Evolutionary conservation across 139 green algal genomes (phyloP), one percentile per base, ranked within the genome.

Genomic region (Parachlorella kessleri): DNA sequence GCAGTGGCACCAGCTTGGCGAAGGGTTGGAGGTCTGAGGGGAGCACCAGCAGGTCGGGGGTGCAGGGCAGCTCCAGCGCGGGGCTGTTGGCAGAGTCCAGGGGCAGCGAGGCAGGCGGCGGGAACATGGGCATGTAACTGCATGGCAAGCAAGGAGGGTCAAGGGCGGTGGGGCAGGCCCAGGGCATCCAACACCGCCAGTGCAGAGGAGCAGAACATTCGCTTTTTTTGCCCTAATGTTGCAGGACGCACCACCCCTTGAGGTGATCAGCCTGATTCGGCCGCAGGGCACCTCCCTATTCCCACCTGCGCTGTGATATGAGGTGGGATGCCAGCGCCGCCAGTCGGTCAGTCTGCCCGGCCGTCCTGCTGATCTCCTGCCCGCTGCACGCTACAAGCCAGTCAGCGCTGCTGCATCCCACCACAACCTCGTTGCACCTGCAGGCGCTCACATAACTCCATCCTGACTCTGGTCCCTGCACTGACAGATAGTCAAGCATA

Each of bases 11-110:
- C n/a, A 92, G 40, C 85, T 97, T 97, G 26, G 92, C 96, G 80
- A 98, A 98, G 21, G 93, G 83, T 1, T 86, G 87, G 63, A 99
- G 86, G 88, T 98, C 94, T 28, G 95, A 99, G 2, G 96, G 93
- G 70, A 97, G 76, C 10, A 99, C 37, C 67, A 99, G 86, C n/a
- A 99, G 66, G 87, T 98, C 84, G 5, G 94, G 96, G 0, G 64
- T 75, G 66, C 54, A 39, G 1, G 88, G 82, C 40, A 99, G 77
- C 53, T 82, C 75, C 59, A 98, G 84, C 33, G 70, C 78, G 2
- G 72, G 39, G 26, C 7, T 55, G 35, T 81, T 85, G n/a, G 86
- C 74, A 26, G 82, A 81, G 88, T 99, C 96, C 37, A 99, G 80
- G 70, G 85, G 89, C 6, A 87, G 71, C 38, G 91, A 92, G 9